phyloP scores from a whole-genome alignment of 2,329 filamentous ascomycete genomes.

The Paraconiothyrium sp. region DNA sequence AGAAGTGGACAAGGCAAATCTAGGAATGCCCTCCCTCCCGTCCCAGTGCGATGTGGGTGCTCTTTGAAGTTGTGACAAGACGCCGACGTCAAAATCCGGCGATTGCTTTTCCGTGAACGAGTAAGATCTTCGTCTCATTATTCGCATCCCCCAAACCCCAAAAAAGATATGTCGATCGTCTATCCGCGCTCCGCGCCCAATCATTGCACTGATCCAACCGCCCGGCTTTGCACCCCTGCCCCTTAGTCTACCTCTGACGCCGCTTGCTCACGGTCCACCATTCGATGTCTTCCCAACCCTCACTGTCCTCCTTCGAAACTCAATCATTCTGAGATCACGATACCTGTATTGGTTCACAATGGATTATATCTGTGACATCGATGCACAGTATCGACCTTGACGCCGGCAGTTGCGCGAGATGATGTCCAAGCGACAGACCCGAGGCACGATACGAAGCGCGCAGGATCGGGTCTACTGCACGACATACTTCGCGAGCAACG shows the following conservation, averaged over 20 bases:
- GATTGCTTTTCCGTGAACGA: not conserved
- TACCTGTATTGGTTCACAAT: not conserved
- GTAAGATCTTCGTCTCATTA: not conserved
- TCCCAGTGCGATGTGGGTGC: no score
- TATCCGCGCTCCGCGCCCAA: not conserved
- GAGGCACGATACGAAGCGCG: no score
- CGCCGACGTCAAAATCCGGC: not conserved
- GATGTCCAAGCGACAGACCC: no score
- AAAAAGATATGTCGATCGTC: constrained; percentile 6
- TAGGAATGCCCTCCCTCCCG: no score
- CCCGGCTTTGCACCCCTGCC: not conserved
- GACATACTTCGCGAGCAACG: no score
- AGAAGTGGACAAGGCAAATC: no score
- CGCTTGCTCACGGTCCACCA: not conserved
- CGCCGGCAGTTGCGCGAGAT: no score
- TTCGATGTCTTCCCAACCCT: not conserved
- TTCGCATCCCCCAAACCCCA: not conserved
- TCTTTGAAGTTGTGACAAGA: not conserved
- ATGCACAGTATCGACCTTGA: no score
- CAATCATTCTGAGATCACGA: not conserved
- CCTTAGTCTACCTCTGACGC: not conserved
- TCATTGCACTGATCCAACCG: not conserved
- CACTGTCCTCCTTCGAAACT: not conserved
- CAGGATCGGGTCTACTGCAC: no score
- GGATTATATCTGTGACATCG: no score